These are phyloP conservation scores for Graphiopsis chlorocephala DNA, from an alignment of 2,329 filamentous ascomycete genomes.

Conservation along the genomic window DNA sequence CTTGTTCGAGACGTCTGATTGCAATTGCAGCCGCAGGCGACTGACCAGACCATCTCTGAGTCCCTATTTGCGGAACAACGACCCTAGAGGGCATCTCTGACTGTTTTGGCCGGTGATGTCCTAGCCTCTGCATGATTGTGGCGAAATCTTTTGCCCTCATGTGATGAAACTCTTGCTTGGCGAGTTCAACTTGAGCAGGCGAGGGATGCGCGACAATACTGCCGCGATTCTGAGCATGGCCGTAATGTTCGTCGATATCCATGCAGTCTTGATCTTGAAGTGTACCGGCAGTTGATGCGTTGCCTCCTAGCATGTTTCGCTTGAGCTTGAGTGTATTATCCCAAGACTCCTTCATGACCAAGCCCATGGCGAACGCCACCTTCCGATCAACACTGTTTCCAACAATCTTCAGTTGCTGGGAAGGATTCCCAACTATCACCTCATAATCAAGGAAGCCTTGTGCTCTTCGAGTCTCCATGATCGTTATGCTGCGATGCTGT, in stretches of 20 bases:
- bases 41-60: neutral
- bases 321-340: neutral
- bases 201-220: neutral
- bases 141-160: neutral
- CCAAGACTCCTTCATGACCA: conserved; percentile 61
- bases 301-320: neutral
- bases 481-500: conserved; percentile 58
- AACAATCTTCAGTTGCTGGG: conserved; percentile 62
- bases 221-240: neutral
- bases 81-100: neutral
- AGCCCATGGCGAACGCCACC: conserved; percentile 64
- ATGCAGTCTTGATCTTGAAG: neutral
- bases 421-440: conserved; percentile 59
- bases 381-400: conserved; percentile 75
- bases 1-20: neutral
- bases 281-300: neutral
- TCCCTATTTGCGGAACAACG: neutral
- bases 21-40: neutral
- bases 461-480: conserved; percentile 66
- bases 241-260: neutral
- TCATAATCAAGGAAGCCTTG: conserved; percentile 72
- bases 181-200: neutral
- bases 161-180: neutral
- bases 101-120: neutral
- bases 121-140: neutral